phyloP scores from a whole-genome alignment of 2,329 filamentous ascomycete genomes.

The Parafenestella ontariensis region DNA sequence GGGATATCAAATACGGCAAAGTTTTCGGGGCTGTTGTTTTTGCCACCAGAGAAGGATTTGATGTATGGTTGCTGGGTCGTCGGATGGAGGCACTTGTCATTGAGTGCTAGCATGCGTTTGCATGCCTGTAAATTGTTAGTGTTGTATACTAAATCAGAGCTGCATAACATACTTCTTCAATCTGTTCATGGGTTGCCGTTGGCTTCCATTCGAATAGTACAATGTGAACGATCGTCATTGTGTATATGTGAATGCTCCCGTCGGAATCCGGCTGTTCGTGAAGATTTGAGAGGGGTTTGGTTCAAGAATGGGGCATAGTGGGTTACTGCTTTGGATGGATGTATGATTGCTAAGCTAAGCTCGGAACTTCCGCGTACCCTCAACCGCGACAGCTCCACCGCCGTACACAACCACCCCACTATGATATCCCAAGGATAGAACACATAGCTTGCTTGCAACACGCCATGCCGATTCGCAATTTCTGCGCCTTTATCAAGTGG shows the following conservation, averaged over 20 bases:
- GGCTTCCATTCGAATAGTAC: slow-evolving; percentile 72
- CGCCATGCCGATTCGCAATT: slow-evolving; percentile 5
- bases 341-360: slow-evolving; percentile 31
- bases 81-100: slow-evolving; percentile 66
- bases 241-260: slow-evolving; percentile 9
- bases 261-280: neutral
- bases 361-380: slow-evolving; percentile 22
- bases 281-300: neutral
- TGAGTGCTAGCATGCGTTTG: slow-evolving; percentile 63
- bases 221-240: slow-evolving; percentile 71
- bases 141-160: slow-evolving; percentile 3
- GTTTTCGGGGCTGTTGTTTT: slow-evolving; percentile 68
- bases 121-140: slow-evolving; percentile 56
- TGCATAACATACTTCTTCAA: slow-evolving; percentile 59
- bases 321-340: slow-evolving; percentile 14
- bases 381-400: slow-evolving; percentile 5
- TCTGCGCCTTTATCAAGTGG: slow-evolving; percentile 1
- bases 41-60: slow-evolving; percentile 63
- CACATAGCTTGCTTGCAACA: neutral
- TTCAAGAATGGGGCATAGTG: neutral
- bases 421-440: slow-evolving; percentile 11
- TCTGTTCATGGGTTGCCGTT: slow-evolving; percentile 54
- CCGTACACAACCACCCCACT: slow-evolving; percentile 10
- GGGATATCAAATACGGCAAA: slow-evolving; percentile 58
- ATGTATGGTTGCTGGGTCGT: slow-evolving; percentile 67